Evolutionary conservation across 768 basidiomycete species (phyloP).

Genomic region (Clavaria fumosa): DNA sequence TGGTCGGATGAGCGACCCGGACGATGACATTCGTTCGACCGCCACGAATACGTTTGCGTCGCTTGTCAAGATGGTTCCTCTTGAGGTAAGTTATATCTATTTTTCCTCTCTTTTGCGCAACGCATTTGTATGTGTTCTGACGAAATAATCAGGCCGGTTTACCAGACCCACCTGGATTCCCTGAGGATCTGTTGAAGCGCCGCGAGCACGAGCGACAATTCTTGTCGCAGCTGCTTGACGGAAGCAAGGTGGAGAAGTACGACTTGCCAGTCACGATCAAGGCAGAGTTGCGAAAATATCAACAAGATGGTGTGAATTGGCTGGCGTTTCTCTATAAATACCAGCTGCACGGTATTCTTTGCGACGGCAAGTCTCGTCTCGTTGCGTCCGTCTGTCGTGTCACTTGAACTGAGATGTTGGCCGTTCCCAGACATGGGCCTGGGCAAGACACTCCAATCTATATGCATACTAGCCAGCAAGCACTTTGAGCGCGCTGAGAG

Average conservation of each 20-base stretch:
- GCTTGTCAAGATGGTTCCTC: conserved; percentile 93
- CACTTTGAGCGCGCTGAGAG: conserved; percentile 72
- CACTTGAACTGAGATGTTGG: too few relatives aligned
- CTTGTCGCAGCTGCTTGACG: conserved; percentile 85
- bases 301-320: conserved; percentile 98
- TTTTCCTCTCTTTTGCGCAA: not conserved
- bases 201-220: conserved; percentile 84
- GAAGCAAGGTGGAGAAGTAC: conserved; percentile 87
- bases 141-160: conserved; percentile 62
- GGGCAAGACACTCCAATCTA: conserved; percentile 94
- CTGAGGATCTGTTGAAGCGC: conserved; percentile 71
- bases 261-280: conserved; percentile 75
- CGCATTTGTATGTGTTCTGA: too few relatives aligned
- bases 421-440: conserved; percentile 80
- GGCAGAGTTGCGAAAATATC: conserved; percentile 91
- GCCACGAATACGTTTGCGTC: conserved; percentile 97
- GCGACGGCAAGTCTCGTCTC: conserved; percentile 55
- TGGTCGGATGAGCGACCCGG: conserved; percentile 91
- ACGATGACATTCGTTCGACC: conserved; percentile 82
- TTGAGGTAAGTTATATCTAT: conserved; percentile 50
- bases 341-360: conserved; percentile 93
- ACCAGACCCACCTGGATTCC: conserved; percentile 91
- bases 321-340: conserved; percentile 96
- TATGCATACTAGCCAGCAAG: conserved; percentile 91
- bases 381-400: not conserved